A percentile compares a stretch with the other conserved stretches of the same genome.
These are phyloP conservation scores for Cryphonectria parasitica DNA, from an alignment of 2,329 filamentous ascomycete species.

Conservation along the genomic window DNA sequence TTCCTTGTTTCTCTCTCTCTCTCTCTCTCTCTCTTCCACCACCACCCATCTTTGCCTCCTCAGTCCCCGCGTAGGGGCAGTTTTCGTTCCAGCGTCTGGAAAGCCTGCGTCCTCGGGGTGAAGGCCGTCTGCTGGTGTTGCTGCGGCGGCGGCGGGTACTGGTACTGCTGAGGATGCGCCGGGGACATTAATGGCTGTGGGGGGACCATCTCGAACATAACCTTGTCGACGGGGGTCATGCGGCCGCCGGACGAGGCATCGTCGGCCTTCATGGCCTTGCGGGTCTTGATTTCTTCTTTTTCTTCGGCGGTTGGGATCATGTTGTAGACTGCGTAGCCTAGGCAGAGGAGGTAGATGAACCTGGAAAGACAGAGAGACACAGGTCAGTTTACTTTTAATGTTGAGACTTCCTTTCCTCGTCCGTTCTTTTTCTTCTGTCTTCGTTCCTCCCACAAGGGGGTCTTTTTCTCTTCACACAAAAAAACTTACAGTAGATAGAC, in stretches of 20 bases:
- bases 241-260: constrained; percentile 37
- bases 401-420: too few relatives aligned
- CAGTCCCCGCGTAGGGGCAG: constrained; percentile 52
- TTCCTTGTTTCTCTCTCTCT: too few relatives aligned
- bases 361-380: constrained; percentile 34
- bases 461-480: neutral
- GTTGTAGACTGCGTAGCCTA: constrained; percentile 62
- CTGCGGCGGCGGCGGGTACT: neutral
- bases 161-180: constrained; percentile 4
- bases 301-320: constrained; percentile 61
- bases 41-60: neutral
- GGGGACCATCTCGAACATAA: constrained; percentile 30
- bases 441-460: neutral
- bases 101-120: constrained; percentile 66
- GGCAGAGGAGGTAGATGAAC: constrained; percentile 62
- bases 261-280: constrained; percentile 46
- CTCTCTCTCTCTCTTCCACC: neutral
- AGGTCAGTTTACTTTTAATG: neutral
- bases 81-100: constrained; percentile 64
- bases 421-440: neutral
- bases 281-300: constrained; percentile 43
- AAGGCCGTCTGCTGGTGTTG: constrained; percentile 8
- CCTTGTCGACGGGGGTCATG: constrained; percentile 30
- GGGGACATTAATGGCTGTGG: constrained; percentile 29
- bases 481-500: constrained; percentile 68